These are phyloP conservation scores for Gomphus bonarii DNA, from an alignment of 1,284 basidiomycete species.

Conservation along the genomic window DNA sequence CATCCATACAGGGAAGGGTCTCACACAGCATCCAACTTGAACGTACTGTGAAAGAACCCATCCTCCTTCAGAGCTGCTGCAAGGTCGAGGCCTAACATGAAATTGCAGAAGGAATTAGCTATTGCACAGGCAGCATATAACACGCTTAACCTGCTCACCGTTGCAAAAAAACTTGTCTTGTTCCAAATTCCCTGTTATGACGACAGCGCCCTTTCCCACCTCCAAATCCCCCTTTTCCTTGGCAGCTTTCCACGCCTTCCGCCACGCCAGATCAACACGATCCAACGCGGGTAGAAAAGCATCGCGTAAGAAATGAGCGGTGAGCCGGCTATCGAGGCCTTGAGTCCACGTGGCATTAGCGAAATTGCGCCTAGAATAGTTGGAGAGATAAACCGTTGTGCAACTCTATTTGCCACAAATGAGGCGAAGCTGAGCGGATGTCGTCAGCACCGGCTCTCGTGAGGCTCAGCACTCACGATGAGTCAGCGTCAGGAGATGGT, in stretches of 20 bases:
- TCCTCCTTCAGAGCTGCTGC: constrained; percentile 32
- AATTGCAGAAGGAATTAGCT: constrained; percentile 17
- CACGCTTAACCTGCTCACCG: constrained; percentile 15
- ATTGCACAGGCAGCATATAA: not conserved
- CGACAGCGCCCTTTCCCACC: constrained; percentile 24
- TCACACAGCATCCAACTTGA: not conserved
- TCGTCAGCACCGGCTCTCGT: not conserved
- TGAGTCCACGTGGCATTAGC: not conserved
- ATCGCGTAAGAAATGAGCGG: constrained; percentile 19
- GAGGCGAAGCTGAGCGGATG: not conserved
- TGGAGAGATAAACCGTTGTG: constrained; percentile 14
- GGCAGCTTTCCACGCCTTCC: constrained; percentile 17
- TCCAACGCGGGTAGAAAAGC: constrained; percentile 27
- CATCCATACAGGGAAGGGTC: not conserved
- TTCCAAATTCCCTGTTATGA: constrained; percentile 24
- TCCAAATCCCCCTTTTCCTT: not conserved
- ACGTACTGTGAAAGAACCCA: constrained; percentile 23
- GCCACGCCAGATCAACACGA: constrained; percentile 34
- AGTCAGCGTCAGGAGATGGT: constrained; percentile 1
- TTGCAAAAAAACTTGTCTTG: constrained; percentile 33
- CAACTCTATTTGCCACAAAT: constrained; percentile 18
- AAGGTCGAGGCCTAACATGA: constrained; percentile 30
- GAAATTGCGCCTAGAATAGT: not conserved
- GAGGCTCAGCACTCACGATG: not conserved
- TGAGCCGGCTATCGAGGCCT: constrained; percentile 32